Percentiles rank a stretch among this genome's conserved stretches.
phyloP scores from a whole-genome alignment of 2,329 filamentous ascomycete species.

The Venturia carpophila region DNA sequence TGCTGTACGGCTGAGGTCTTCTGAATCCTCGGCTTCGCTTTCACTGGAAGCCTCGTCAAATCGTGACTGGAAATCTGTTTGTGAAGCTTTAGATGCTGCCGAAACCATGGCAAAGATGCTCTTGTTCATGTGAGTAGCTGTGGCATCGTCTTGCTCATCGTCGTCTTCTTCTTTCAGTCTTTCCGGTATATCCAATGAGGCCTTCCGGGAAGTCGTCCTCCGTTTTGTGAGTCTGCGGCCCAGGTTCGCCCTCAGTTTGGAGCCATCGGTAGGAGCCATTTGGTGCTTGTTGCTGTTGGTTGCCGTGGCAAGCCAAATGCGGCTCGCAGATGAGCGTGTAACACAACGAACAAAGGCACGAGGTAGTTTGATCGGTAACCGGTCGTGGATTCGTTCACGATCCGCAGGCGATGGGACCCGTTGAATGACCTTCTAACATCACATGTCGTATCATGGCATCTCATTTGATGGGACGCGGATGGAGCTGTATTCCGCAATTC shows the following conservation, averaged over 20 bases:
- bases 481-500: background rate
- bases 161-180: constrained; percentile 50
- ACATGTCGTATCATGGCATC: constrained; percentile 3
- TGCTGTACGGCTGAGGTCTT: background rate
- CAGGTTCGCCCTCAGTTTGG: constrained; percentile 22
- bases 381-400: background rate
- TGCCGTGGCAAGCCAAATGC: constrained; percentile 10
- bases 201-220: constrained; percentile 25
- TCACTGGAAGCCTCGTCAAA: constrained; percentile 75
- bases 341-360: background rate
- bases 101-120: constrained; percentile 90
- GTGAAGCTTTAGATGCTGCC: constrained; percentile 61
- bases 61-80: constrained; percentile 70
- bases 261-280: constrained; percentile 12
- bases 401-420: background rate
- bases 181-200: constrained; percentile 49
- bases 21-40: constrained; percentile 47
- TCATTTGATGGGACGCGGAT: background rate
- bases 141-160: constrained; percentile 56
- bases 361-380: background rate
- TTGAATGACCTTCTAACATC: background rate
- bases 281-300: constrained; percentile 7
- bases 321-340: background rate
- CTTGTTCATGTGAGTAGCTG: constrained; percentile 66
- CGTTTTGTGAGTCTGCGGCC: constrained; percentile 30